Evolutionary conservation across 148 eudicot species (phyloP), one percentile per base, ranked within the genome.

Genomic region (Persicaria tinctoria): DNA sequence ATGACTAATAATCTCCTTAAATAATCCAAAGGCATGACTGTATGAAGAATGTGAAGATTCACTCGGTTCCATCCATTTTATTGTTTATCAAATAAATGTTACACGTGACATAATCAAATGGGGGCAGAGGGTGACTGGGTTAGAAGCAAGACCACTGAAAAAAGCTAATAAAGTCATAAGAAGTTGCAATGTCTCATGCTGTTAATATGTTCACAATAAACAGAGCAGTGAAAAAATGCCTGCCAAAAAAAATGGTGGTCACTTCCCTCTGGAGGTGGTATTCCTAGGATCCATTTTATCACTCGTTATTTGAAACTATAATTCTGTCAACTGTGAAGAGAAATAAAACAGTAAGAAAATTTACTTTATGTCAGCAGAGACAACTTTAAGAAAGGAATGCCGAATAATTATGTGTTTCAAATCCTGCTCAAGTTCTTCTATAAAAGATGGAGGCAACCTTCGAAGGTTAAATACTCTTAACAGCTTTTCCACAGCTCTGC

Each of bases 341-440:
- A 60, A 66, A 41, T 14, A 66, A 38, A 38, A 41, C 5, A 66
- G 70, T 41, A 32, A 13, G 70, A 76, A 49, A 66, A 73, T 38
- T 78, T 89, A 95, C 98, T 89, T 95, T 88, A 92, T 92, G 88
- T 93, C 89, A 76, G 98, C 96, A 84, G 90, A 97, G 72, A 95
- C 98, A 81, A 95, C 96, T 45, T 93, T 87, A 79, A 95, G 85
- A 83, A 95, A 95, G 77, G 97, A 85, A 89, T 95, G 98, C 8
- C 97, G 98, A 79, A 90, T 96, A 76, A 95, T 95, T 89, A 95
- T 95, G 77, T 89, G 96, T 84, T 90, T 95, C 78, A 95, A 79
- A 80, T 95, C 98, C 82, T 92, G 97, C 79, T 95, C 93, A 75
- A 95, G 97, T 75, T 95, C 98, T 78, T 89, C 97, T 77, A 85